Evolutionary conservation across 2,329 filamentous ascomycete genomes (phyloP), one percentile per base, ranked within the genome.

Genomic region (Colletotrichum falcatum): DNA sequence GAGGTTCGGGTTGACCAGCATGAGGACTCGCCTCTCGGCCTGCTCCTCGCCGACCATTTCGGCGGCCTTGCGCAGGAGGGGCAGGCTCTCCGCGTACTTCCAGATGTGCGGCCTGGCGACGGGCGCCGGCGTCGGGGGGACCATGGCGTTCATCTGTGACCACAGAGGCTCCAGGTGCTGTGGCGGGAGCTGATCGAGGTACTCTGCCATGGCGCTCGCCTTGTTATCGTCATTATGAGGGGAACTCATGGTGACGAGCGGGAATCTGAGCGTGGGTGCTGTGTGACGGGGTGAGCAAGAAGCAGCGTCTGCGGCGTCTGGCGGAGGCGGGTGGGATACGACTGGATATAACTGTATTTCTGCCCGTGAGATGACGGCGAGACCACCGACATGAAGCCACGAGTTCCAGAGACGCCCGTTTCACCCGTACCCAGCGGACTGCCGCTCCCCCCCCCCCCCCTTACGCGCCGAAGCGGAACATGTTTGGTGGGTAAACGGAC

Each of bases 81-180:
- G 81, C 6, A 79, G 66, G 5, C 79, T 77, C 23, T 80, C 76
- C 11, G 76, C 66, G 63, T 81, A 83, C 37, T 77, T 78, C 82
- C 82, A 83, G 30, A 83, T 74, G 60, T 81, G 74, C 11, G 85
- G 82, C 16, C 80, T 73, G 1, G 79, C 76, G 5, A 75, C 79
- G 2, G 85, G 86, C 46, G 83, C 83, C 1, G 85, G 86, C 0
- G 76, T 76, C 0, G 82, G 82, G 2, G 85, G 84, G 18, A 85
- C 85, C 72, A 86, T 80, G 33, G 74, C 75, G 42, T 76, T 77
- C 84, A 87, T 87, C 54, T 85, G 81, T 4, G 79, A 79, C 86
- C 85, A 87, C 5, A 88, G 74, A 0, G 85, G 86, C 70, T 80
- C 79, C 5, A 81, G 56, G 65, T 80, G 71, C 53, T 79, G 74